Evolutionary conservation across 495 filamentous ascomycete species (phyloP).

Genomic region (Aspergillus conjunctus): DNA sequence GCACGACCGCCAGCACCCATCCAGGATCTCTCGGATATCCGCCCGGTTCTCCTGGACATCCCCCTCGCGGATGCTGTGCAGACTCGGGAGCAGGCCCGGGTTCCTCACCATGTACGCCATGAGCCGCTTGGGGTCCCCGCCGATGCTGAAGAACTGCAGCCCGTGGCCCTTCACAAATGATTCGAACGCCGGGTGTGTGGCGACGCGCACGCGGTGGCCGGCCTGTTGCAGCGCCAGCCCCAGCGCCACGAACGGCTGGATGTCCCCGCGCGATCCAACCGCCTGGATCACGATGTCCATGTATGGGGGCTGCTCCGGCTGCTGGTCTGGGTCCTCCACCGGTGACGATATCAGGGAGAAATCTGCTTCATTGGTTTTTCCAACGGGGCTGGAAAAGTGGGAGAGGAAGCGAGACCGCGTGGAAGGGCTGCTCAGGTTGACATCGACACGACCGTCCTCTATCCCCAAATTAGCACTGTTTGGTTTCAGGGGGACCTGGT

Average conservation of each 20-base stretch:
- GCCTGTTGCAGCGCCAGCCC: slow-evolving; percentile 45
- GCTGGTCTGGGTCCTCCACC: not conserved
- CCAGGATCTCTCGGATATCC: slow-evolving; percentile 55
- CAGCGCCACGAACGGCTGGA: slow-evolving; percentile 54
- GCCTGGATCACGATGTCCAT: slow-evolving; percentile 54
- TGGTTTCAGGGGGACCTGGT: not conserved
- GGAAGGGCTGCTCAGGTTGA: not conserved
- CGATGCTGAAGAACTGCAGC: slow-evolving; percentile 61
- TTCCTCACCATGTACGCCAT: slow-evolving; percentile 62
- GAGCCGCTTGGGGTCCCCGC: slow-evolving; percentile 59
- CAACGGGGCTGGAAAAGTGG: not conserved
- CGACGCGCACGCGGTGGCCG: slow-evolving; percentile 57
- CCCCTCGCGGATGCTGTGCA: slow-evolving; percentile 41
- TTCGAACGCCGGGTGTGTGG: slow-evolving; percentile 61
- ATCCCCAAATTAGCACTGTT: not conserved
- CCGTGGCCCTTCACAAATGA: slow-evolving; percentile 55
- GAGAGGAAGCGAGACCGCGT: not conserved
- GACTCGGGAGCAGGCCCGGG: slow-evolving; percentile 47
- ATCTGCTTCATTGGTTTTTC: not conserved
- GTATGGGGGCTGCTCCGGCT: not conserved
- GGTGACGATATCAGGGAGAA: not conserved
- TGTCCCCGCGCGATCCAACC: slow-evolving; percentile 54
- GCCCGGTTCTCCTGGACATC: slow-evolving; percentile 42
- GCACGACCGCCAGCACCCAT: slow-evolving; percentile 63
- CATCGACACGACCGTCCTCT: not conserved